Percentiles rank a stretch among this genome's conserved stretches.
These are phyloP conservation scores for Russula sp. DNA, from an alignment of 768 basidiomycete species.

Conservation along the genomic window DNA sequence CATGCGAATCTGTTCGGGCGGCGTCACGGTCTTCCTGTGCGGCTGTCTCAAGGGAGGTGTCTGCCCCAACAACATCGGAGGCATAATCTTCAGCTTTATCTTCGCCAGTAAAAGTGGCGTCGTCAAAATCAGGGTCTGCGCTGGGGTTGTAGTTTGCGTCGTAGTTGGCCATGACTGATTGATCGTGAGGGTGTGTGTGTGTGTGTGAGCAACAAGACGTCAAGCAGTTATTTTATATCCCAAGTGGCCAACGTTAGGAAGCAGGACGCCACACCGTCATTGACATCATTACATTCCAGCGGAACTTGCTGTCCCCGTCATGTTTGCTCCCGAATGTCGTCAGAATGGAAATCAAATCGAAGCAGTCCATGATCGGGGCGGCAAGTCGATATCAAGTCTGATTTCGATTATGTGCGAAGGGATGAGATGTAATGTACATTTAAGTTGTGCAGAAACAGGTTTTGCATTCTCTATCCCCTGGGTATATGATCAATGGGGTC, in stretches of 20 bases:
- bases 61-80: not conserved
- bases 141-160: conserved; percentile 13
- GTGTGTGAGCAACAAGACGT: not conserved
- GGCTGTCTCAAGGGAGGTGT: not conserved
- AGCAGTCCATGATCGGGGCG: not conserved
- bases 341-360: not conserved
- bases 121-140: conserved; percentile 9
- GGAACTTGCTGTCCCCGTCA: not conserved
- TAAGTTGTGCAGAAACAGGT: not conserved
- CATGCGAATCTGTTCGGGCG: not conserved
- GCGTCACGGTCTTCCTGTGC: conserved; percentile 16
- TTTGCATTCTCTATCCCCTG: conserved; percentile 10
- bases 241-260: not conserved
- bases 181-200: not conserved
- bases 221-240: not conserved
- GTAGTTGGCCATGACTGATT: conserved; percentile 8
- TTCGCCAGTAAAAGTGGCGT: not conserved
- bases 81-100: not conserved
- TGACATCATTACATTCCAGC: not conserved
- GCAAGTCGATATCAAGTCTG: not conserved
- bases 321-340: not conserved
- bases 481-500: conserved; percentile 23
- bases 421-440: not conserved
- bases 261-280: not conserved
- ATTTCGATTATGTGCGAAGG: not conserved